A percentile compares a stretch with the other conserved stretches of the same genome.
phyloP scores from a whole-genome alignment of 805 yeast genomes.

The Tetrapisispora pingtungensis region DNA sequence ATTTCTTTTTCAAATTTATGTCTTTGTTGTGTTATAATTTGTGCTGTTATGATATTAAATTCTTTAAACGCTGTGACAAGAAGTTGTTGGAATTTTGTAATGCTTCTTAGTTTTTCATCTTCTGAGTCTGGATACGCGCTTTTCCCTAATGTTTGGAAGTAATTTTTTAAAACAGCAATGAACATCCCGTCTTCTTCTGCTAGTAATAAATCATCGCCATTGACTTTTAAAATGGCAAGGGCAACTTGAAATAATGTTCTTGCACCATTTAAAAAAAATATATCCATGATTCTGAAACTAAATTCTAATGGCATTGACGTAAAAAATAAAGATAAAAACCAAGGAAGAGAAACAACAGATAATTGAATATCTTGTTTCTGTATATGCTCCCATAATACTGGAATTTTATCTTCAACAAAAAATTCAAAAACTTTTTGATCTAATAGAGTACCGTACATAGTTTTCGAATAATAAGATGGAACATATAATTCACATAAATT shows the following conservation, averaged over 20 bases:
- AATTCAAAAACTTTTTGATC: constrained; percentile 93
- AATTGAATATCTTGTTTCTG: constrained; percentile 73
- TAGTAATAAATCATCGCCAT: constrained; percentile 71
- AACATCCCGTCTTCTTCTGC: constrained; percentile 90
- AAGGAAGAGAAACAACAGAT: constrained; percentile 86
- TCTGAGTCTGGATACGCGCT: constrained; percentile 66
- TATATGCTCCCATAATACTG: constrained; percentile 77
- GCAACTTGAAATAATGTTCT: constrained; percentile 87
- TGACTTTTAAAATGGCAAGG: constrained; percentile 76
- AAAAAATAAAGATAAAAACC: constrained; percentile 87
- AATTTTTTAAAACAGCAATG: constrained; percentile 73
- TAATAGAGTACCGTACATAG: constrained; percentile 92
- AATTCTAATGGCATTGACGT: constrained; percentile 91
- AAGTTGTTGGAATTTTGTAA: constrained; percentile 81
- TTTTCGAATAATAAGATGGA: constrained; percentile 93
- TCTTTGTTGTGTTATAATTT: constrained; percentile 58
- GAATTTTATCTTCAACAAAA: constrained; percentile 82
- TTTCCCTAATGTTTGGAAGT: constrained; percentile 66
- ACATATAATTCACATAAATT: constrained; percentile 73
- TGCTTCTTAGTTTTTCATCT: constrained; percentile 50
- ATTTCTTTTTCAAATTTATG: constrained; percentile 64
- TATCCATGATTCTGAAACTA: constrained; percentile 86
- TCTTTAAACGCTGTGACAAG: constrained; percentile 89
- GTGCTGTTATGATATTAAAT: constrained; percentile 71
- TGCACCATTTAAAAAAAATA: constrained; percentile 83